phyloP scores from a whole-genome alignment of 192 early-diverging fungal genomes.

The Coemansia sp. region DNA sequence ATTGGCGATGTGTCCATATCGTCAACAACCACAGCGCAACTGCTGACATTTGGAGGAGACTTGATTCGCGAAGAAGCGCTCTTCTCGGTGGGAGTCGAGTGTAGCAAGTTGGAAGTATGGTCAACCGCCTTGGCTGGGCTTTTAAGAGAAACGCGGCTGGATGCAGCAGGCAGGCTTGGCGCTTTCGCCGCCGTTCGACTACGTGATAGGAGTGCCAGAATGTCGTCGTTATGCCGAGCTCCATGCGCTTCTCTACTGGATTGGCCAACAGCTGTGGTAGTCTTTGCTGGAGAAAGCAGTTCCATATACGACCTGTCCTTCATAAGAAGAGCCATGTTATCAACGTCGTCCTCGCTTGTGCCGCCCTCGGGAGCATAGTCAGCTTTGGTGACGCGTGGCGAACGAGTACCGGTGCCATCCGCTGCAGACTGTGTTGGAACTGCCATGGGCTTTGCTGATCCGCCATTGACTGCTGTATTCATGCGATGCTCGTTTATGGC shows the following conservation, averaged over 20 bases:
- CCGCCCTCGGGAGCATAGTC: not conserved
- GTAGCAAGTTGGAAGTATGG: not conserved
- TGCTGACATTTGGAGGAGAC: not conserved
- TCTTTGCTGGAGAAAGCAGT: slow-evolving; percentile 43
- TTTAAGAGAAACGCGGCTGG: not conserved
- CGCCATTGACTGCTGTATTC: not conserved
- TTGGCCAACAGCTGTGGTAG: not conserved
- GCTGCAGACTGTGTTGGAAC: not conserved
- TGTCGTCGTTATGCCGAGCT: slow-evolving; percentile 6
- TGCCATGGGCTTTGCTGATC: not conserved
- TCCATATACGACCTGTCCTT: slow-evolving; percentile 55
- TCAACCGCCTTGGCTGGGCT: not conserved
- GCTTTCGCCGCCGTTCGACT: not conserved
- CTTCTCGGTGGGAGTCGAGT: not conserved
- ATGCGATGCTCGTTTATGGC: slow-evolving; percentile 28
- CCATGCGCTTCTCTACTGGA: not conserved
- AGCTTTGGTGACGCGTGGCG: not conserved
- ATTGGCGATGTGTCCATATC: slow-evolving; percentile 14
- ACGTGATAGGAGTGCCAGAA: slow-evolving; percentile 31
- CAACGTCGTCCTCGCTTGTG: slow-evolving; percentile 12
- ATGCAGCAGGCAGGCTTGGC: not conserved
- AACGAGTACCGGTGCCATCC: not conserved
- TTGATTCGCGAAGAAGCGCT: not conserved
- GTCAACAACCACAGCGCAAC: slow-evolving; percentile 1
- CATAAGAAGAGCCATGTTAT: slow-evolving; percentile 30